phyloP scores from a whole-genome alignment of 2,329 filamentous ascomycete genomes.

The Alternaria triticina region DNA sequence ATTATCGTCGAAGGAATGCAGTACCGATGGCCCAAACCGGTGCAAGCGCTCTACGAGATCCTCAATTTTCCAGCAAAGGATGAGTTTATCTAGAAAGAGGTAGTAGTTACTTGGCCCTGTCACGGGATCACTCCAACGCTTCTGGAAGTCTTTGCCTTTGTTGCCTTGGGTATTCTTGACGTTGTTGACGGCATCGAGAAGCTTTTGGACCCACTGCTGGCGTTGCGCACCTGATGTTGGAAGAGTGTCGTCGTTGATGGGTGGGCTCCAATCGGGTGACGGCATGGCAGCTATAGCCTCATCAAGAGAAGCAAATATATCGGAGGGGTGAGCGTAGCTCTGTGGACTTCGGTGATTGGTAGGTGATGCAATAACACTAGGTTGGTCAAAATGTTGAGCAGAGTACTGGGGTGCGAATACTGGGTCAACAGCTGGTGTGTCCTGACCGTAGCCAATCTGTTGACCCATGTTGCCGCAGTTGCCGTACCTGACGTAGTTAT shows the following conservation, averaged over 20 bases:
- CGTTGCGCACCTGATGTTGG: not conserved
- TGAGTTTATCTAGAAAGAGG: not conserved
- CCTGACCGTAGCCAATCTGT: not conserved
- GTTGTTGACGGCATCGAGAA: slow-evolving; percentile 10
- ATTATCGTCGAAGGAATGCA: not conserved
- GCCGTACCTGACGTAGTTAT: not conserved
- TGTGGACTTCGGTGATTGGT: not conserved
- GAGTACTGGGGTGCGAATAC: not conserved
- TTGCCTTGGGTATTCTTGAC: not conserved
- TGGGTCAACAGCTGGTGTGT: not conserved
- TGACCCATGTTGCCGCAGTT: not conserved
- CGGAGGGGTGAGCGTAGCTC: not conserved
- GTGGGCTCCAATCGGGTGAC: slow-evolving; percentile 1
- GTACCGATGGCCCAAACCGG: not conserved
- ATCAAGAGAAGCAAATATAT: not conserved
- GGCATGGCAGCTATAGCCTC: not conserved
- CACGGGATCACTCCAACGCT: not conserved
- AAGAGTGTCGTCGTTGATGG: not conserved
- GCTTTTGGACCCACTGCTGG: not conserved
- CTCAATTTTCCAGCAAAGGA: slow-evolving; percentile 4
- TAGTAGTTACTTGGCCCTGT: not conserved
- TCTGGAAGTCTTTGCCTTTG: not conserved
- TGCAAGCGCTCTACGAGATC: not conserved
- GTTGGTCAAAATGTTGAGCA: not conserved
- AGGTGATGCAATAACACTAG: not conserved